These are phyloP conservation scores for Primulina eburnea DNA, from an alignment of 257 asterid species.

Conservation along the genomic window DNA sequence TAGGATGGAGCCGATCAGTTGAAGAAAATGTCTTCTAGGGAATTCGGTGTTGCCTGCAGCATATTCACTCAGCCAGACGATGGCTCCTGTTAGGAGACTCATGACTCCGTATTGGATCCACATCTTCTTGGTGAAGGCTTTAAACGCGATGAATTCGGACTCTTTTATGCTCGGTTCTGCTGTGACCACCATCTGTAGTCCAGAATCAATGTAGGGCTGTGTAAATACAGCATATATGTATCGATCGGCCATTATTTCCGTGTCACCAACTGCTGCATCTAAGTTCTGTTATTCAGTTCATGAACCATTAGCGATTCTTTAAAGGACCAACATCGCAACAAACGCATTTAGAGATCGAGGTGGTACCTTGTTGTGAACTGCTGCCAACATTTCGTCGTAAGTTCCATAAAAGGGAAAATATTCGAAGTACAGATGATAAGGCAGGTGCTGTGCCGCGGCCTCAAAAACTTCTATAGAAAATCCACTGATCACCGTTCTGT, in stretches of 20 bases:
- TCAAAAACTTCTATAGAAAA: slow-evolving; percentile 59
- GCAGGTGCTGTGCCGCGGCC: slow-evolving; percentile 44
- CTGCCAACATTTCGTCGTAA: slow-evolving; percentile 54
- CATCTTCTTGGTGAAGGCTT: slow-evolving; percentile 48
- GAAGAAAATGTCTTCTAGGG: slow-evolving; percentile 26
- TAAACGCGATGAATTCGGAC: slow-evolving; percentile 34
- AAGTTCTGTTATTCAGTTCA: slow-evolving; percentile 33
- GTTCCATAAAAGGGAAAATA: slow-evolving; percentile 47
- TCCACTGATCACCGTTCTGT: slow-evolving; percentile 38
- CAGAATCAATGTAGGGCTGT: slow-evolving; percentile 63
- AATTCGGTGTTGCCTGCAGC: slow-evolving; percentile 44
- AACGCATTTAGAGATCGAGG: not conserved
- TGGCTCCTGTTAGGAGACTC: slow-evolving; percentile 41
- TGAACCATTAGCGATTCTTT: not conserved
- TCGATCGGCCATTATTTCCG: slow-evolving; percentile 55
- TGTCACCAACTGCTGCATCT: slow-evolving; percentile 73
- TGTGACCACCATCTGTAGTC: slow-evolving; percentile 61
- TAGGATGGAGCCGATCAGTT: slow-evolving; percentile 38
- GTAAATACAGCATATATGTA: slow-evolving; percentile 45
- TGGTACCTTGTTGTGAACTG: slow-evolving; percentile 55
- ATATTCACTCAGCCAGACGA: slow-evolving; percentile 55
- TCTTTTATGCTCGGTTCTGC: slow-evolving; percentile 34
- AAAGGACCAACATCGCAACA: not conserved
- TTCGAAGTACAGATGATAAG: slow-evolving; percentile 40
- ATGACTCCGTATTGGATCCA: slow-evolving; percentile 44